Evolutionary conservation across 148 eudicot species (phyloP).

Genomic region (Spergularia bocconei): DNA sequence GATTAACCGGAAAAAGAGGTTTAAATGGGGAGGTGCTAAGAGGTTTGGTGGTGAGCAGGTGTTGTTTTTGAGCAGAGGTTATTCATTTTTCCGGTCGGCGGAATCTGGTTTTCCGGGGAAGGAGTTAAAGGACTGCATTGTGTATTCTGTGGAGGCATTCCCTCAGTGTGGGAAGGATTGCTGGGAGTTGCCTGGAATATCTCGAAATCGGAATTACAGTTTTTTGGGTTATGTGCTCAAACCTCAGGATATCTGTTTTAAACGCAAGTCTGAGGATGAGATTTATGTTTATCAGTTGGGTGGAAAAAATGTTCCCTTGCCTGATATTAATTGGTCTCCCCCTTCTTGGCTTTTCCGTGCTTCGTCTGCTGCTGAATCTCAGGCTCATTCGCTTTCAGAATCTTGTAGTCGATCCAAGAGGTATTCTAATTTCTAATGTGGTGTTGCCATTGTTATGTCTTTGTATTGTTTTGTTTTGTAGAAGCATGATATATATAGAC

Average conservation of each 20-base stretch:
- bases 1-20: background rate
- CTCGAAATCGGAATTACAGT: too few relatives aligned
- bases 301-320: background rate
- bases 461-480: too few relatives aligned
- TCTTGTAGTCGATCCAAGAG: background rate
- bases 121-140: constrained; percentile 6
- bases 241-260: background rate
- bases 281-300: background rate
- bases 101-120: background rate
- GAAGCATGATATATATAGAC: too few relatives aligned
- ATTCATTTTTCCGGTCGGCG: background rate
- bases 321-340: constrained; percentile 7
- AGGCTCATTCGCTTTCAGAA: background rate
- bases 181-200: background rate
- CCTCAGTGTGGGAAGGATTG: constrained; percentile 10
- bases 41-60: background rate
- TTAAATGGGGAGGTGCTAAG: background rate
- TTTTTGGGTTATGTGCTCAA: too few relatives aligned
- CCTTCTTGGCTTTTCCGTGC: background rate
- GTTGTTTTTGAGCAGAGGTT: background rate
- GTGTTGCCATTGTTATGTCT: background rate
- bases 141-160: constrained; percentile 6
- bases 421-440: background rate
- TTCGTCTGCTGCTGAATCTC: background rate
- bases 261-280: background rate